Percentiles rank a stretch among this genome's conserved stretches.
phyloP scores from a whole-genome alignment of 1,284 basidiomycete genomes.

The Heterobasidion annosum region DNA sequence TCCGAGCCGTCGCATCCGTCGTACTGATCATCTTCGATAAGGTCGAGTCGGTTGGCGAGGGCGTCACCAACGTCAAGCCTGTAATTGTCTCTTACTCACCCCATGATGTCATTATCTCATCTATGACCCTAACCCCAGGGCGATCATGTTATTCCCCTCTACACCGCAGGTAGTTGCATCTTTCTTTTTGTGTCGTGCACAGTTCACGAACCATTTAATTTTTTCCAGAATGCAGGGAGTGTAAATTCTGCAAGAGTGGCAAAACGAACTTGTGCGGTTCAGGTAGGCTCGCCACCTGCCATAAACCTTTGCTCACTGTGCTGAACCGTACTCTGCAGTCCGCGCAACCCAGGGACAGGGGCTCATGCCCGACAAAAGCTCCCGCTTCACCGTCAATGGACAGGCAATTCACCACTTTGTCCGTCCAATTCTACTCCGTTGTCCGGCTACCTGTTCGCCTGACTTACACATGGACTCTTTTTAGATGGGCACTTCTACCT shows the following conservation, averaged over 20 bases:
- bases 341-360: conserved; percentile 94
- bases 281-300: conserved; percentile 33
- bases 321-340: conserved; percentile 34
- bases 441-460: neutral
- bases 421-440: conserved; percentile 18
- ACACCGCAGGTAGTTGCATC: conserved; percentile 66
- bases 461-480: neutral
- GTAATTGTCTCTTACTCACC: conserved; percentile 21
- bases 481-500: conserved; percentile 97
- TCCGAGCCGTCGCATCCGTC: neutral
- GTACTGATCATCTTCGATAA: conserved; percentile 20
- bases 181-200: neutral
- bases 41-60: conserved; percentile 94
- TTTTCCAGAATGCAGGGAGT: conserved; percentile 78
- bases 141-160: conserved; percentile 92
- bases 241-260: conserved; percentile 98
- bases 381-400: conserved; percentile 87
- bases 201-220: neutral
- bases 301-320: neutral
- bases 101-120: conserved; percentile 1
- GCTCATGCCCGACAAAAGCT: conserved; percentile 91
- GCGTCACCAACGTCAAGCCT: conserved; percentile 78
- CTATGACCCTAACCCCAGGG: conserved; percentile 32
- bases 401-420: conserved; percentile 90
- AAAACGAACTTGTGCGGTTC: conserved; percentile 95